Evolutionary conservation across 805 yeast species (phyloP), one percentile per base, ranked within the genome.

Genomic region (Candida nonsorbophila): DNA sequence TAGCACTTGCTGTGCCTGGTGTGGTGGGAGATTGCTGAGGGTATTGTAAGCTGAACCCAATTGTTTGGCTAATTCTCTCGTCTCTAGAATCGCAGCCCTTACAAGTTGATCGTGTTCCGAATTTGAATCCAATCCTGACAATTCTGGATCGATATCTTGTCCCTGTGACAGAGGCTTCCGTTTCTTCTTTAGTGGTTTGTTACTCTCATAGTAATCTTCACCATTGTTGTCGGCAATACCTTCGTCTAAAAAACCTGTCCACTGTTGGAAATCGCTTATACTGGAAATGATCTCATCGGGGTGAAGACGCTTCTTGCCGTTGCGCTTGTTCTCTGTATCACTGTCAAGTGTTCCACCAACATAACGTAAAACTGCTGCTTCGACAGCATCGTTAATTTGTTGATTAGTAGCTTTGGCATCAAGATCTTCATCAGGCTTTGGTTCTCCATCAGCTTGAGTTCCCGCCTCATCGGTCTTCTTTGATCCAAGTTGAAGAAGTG

Each of bases 311-410:
- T 28, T 30, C 8, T 31, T 25, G 5, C 28, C 22, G 9, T 10
- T 32, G 19, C 27, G 27, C 20, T 27, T 10, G 9, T 11, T 20
- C 12, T 24, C 19, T 11, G 36, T 25, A 7, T 37, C 43, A n/a
- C 38, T 44, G 27, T 57, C 74, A 23, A 79, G 52, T 1, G 78
- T 70, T 5, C 79, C 82, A 12, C 82, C 85, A 9, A 81, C 90
- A 41, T 74, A 73, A 32, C 73, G 69, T 74, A 82, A 67, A 11
- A 83, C 87, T 0, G 87, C 92, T 11, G 83, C 92, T 44, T 81
- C 92, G 3, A 81, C 92, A 9, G 74, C 76, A 33, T 64, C 70
- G 28, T 58, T 64, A 18, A 64, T 46, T 41, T 60, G 67, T 36
- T 62, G 67, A 36, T 53, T 53, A 9, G 55, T 51, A 7, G 53